Evolutionary conservation across 2,329 filamentous ascomycete genomes (phyloP), one percentile per base, ranked within the genome.

Genomic region (Aureobasidium subglaciale): DNA sequence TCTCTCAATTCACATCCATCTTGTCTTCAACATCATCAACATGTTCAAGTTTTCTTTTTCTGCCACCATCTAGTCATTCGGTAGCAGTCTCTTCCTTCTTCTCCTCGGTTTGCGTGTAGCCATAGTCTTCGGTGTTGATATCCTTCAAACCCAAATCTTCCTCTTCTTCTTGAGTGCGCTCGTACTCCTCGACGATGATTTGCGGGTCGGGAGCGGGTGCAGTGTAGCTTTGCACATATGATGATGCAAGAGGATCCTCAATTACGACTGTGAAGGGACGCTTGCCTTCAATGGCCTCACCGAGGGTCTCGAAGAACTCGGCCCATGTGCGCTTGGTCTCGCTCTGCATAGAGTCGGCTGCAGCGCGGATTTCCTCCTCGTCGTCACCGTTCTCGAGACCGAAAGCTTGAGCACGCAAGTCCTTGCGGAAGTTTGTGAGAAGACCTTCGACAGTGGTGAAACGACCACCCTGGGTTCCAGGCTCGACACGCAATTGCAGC

Each of bases 401-500:
- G 71, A 95, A 99, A 60, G 97, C 95, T 67, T 95, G 89, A 46
- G 80, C 82, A 67, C 86, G 86, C 22, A 99, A 79, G 70, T 99
- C 92, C 67, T 93, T 86, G 59, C 91, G 87, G 58, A 99, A 88
- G 68, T 99, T 89, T 0, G 90, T 93, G 55, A 97, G 78, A 18
- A 97, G 82, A 59, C 93, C 93, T 71, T 99, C 93, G 18, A 99
- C 86, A 0, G 93, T 99, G 18, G 93, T 99, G 77, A 99, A 99
- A 57, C 93, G 86, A 16, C 93, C 93, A 59, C 93, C 93, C 16
- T 99, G 83, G 0, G 93, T 99, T 56, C 93, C 93, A 0, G 92
- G 90, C 71, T 95, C 90, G 60, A 97, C 90, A 53, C 85, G 83
- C 10, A 99, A 83, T 63, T 86, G 83, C 16, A 97, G 84, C 68